A percentile compares a stretch with the other conserved stretches of the same genome.
phyloP scores from a whole-genome alignment of 208 protist species.

The Leishmania tropica region DNA sequence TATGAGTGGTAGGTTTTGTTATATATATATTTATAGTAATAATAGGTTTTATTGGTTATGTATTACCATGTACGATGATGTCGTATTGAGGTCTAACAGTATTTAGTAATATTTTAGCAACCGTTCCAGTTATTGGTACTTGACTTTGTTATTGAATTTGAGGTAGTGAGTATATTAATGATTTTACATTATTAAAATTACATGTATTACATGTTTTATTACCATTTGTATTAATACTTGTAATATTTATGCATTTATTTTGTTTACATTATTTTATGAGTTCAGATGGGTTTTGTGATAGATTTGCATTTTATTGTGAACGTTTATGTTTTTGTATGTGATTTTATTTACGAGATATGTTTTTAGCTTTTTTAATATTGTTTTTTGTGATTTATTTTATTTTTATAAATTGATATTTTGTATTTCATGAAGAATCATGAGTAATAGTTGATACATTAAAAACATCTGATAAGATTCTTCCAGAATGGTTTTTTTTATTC shows the following conservation, averaged over 20 bases:
- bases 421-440: constrained; percentile 87
- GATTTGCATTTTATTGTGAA: constrained; percentile 88
- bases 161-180: constrained; percentile 89
- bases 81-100: constrained; percentile 88
- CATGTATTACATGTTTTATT: constrained; percentile 84
- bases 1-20: constrained; percentile 80
- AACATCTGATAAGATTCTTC: constrained; percentile 85
- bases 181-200: constrained; percentile 84
- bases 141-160: constrained; percentile 90
- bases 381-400: constrained; percentile 88
- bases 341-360: constrained; percentile 87
- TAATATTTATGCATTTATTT: constrained; percentile 84
- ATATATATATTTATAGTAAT: constrained; percentile 88
- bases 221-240: constrained; percentile 81
- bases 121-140: constrained; percentile 70
- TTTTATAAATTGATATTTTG: constrained; percentile 91
- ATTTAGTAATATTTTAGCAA: constrained; percentile 89
- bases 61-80: constrained; percentile 87
- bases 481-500: constrained; percentile 90
- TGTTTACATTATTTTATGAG: constrained; percentile 91
- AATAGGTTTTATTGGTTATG: constrained; percentile 86
- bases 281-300: constrained; percentile 88
- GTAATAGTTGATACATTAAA: constrained; percentile 85
- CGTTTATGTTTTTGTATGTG: constrained; percentile 86
- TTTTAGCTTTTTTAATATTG: constrained; percentile 86